Conservation (phyloP, 495 filamentous ascomycete species). For the Neurospora terricola region DNA sequence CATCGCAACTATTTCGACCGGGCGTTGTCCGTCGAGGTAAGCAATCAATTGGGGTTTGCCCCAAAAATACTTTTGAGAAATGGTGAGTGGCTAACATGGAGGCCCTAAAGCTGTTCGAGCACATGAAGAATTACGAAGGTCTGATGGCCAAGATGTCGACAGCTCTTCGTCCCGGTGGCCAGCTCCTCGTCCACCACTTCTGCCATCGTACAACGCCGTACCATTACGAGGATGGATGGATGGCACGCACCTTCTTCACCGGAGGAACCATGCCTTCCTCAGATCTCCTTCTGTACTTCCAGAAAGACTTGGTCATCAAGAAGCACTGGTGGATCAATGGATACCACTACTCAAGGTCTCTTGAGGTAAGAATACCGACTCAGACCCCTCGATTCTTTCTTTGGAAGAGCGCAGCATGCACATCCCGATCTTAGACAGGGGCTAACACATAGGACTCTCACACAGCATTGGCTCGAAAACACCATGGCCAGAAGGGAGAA, state of each 20-base stretch:
- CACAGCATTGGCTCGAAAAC: conserved; percentile 47
- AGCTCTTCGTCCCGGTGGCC: conserved; percentile 47
- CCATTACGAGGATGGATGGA: conserved; percentile 62
- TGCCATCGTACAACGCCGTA: conserved; percentile 50
- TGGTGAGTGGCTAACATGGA: not conserved
- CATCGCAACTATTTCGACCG: conserved; percentile 45
- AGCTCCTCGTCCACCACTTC: conserved; percentile 59
- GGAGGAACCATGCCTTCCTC: conserved; percentile 59
- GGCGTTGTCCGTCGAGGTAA: conserved; percentile 50
- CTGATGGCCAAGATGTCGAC: conserved; percentile 50
- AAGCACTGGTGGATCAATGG: conserved; percentile 59
- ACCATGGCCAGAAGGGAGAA: conserved; percentile 42
- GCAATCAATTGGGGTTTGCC: not conserved
- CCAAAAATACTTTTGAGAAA: too few species aligned
- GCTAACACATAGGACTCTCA: conserved; percentile 7
- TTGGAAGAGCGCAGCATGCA: not conserved
- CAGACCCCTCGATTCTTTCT: not conserved
- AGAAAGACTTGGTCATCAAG: conserved; percentile 45
- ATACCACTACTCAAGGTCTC: conserved; percentile 54
- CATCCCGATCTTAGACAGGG: not conserved
- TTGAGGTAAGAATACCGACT: conserved; percentile 37
- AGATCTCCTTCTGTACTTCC: conserved; percentile 57
- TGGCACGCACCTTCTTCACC: conserved; percentile 59
- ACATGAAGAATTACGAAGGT: conserved; percentile 64
- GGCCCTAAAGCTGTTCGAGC: conserved; percentile 46